These are phyloP conservation scores for Crassisporium funariophilum DNA, from an alignment of 768 basidiomycete species.

Conservation along the genomic window DNA sequence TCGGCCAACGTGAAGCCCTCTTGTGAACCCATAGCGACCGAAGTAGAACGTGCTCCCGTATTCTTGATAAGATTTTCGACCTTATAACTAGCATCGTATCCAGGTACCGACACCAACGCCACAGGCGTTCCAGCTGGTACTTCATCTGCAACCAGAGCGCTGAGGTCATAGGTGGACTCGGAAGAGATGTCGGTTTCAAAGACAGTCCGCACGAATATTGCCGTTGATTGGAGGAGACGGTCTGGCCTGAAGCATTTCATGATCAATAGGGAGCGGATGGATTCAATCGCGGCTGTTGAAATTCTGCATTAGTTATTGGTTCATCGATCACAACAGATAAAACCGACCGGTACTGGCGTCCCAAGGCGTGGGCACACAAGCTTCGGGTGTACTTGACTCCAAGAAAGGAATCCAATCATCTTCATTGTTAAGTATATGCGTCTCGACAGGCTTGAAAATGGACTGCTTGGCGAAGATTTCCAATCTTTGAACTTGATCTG, in stretches of 20 bases:
- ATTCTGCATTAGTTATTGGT: not conserved
- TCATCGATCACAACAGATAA: slow-evolving; percentile 14
- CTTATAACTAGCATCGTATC: slow-evolving; percentile 97
- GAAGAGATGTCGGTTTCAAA: slow-evolving; percentile 82
- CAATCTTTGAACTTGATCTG: slow-evolving; percentile 72
- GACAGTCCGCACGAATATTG: slow-evolving; percentile 69
- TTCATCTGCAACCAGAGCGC: slow-evolving; percentile 76
- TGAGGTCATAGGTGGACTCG: slow-evolving; percentile 76
- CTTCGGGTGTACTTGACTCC: slow-evolving; percentile 66
- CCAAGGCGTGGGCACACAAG: slow-evolving; percentile 76
- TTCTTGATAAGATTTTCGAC: slow-evolving; percentile 87
- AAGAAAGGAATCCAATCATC: slow-evolving; percentile 76
- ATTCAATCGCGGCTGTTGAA: slow-evolving; percentile 64
- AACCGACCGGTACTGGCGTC: slow-evolving; percentile 73
- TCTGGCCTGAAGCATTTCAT: slow-evolving; percentile 94
- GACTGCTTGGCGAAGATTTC: slow-evolving; percentile 70
- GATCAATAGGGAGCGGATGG: slow-evolving; percentile 74
- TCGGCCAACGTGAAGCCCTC: slow-evolving; percentile 97
- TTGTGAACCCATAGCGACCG: slow-evolving; percentile 97
- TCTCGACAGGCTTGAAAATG: slow-evolving; percentile 76
- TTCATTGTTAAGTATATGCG: slow-evolving; percentile 60
- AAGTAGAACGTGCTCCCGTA: slow-evolving; percentile 74
- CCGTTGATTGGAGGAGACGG: slow-evolving; percentile 82
- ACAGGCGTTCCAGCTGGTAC: slow-evolving; percentile 81
- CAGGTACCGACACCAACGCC: slow-evolving; percentile 89